Percentiles rank a stretch among this genome's conserved stretches.
Conservation (phyloP, 768 basidiomycete species). For the Trametes cinnabarina region DNA sequence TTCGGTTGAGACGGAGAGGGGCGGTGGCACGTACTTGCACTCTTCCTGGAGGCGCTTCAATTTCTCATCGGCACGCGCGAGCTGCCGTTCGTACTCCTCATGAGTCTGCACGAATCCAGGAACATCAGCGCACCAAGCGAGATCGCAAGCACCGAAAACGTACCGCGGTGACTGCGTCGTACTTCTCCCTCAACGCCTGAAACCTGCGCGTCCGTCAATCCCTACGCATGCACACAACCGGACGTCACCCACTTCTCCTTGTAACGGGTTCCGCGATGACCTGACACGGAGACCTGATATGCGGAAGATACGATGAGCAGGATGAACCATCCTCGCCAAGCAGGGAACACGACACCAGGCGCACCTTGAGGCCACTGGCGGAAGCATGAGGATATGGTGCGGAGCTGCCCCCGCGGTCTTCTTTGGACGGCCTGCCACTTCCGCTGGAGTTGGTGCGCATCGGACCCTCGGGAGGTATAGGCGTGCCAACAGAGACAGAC, state of each 20-base stretch:
- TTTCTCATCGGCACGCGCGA: slow-evolving; percentile 27
- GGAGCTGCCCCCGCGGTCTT: slow-evolving; percentile 2
- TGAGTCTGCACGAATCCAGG: slow-evolving; percentile 20
- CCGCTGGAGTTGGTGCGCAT: slow-evolving; percentile 5
- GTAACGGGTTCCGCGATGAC: slow-evolving; percentile 16
- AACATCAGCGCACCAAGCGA: too few relatives aligned
- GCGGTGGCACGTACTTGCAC: slow-evolving; percentile 25
- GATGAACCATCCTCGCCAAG: too few relatives aligned
- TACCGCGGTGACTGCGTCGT: slow-evolving; percentile 20
- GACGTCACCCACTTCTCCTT: slow-evolving; percentile 21
- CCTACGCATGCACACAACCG: background rate
- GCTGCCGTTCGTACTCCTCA: slow-evolving; percentile 23
- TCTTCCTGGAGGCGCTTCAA: slow-evolving; percentile 27
- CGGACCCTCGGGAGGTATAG: background rate
- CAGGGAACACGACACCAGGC: background rate
- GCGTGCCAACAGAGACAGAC: background rate
- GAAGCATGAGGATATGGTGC: slow-evolving; percentile 1
- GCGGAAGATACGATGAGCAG: too few relatives aligned
- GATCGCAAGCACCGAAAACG: background rate
- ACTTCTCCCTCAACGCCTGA: slow-evolving; percentile 22
- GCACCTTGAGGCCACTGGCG: slow-evolving; percentile 1
- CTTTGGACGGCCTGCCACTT: background rate
- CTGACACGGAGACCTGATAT: background rate
- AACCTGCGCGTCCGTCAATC: slow-evolving; percentile 14
- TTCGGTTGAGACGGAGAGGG: background rate